These are phyloP conservation scores for Ustilago hordei DNA, from an alignment of 1,284 basidiomycete genomes.

Conservation along the genomic window DNA sequence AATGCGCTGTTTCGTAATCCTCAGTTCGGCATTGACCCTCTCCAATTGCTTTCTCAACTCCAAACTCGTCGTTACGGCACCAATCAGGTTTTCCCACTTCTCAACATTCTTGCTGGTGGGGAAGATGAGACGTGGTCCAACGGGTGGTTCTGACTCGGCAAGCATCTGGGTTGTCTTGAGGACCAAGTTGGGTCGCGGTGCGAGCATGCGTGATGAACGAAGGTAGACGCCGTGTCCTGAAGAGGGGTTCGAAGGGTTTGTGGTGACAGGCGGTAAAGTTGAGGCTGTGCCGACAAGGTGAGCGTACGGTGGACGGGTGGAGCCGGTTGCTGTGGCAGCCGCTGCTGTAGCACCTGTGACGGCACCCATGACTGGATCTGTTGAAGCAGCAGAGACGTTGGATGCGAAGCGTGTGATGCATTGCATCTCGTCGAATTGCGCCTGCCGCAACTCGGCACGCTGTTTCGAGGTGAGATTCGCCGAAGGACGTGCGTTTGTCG, in stretches of 20 bases:
- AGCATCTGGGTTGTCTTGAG: conserved; percentile 59
- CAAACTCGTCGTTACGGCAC: conserved; percentile 65
- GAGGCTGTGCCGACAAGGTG: conserved; percentile 66
- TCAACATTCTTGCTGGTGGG: conserved; percentile 66
- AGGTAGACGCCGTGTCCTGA: conserved; percentile 66
- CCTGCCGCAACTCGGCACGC: conserved; percentile 59
- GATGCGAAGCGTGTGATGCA: conserved; percentile 63
- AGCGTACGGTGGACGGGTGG: conserved; percentile 59
- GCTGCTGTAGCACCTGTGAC: background rate
- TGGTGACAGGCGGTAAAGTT: conserved; percentile 57
- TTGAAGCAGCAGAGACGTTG: conserved; percentile 7
- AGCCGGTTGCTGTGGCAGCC: background rate
- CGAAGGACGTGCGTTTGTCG: conserved; percentile 18
- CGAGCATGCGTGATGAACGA: conserved; percentile 65
- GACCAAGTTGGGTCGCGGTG: conserved; percentile 60
- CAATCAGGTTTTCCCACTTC: conserved; percentile 68
- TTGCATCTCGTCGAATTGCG: conserved; percentile 64
- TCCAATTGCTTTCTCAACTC: conserved; percentile 68
- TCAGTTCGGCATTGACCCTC: conserved; percentile 55
- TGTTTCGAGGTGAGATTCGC: conserved; percentile 52
- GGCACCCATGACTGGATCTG: conserved; percentile 4
- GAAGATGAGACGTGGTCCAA: conserved; percentile 63
- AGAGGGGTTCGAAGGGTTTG: conserved; percentile 48
- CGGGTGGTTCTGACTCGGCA: conserved; percentile 57
- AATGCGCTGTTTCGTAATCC: conserved; percentile 44